Evolutionary conservation across 1,284 basidiomycete species (phyloP), one percentile per base, ranked within the genome.

Genomic region (Bjerkandera adusta): DNA sequence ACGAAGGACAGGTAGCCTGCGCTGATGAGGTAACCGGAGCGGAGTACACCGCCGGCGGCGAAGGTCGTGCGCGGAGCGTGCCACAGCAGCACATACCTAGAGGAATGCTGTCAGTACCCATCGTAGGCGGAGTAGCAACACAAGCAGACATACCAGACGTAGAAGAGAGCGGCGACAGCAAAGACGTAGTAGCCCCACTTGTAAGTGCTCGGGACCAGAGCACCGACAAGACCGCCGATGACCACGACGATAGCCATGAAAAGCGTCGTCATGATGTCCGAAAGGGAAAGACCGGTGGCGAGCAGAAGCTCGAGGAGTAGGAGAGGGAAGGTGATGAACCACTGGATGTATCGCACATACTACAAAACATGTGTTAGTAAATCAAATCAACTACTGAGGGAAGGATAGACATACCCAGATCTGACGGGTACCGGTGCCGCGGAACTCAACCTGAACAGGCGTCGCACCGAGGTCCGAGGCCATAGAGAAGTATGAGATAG

Each of bases 401-500:
- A 36, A 6, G 16, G 48, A 33, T 13, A 33, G 4, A 42, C 68
- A 36, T 71, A 80, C 79, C 60, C 73, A 84, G 47, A 84, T 70
- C 50, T 76, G 71, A 33, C 81, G 73, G 6, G 70, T 47, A 41
- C 59, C 57, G 47, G 55, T 60, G 51, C 72, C 63, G 33, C 58
- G 51, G 58, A 76, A 82, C 58, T 80, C 75, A 47, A 75, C 71
- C 2, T 39, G 46, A 50, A 81, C 60, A 32, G 76, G 67, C 3
- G 79, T 74, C 38, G 66, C 68, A 22, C 83, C 82, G 43, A 83
- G 70, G 60, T 83, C 70, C 10, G 78, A 79, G 1, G 82, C 82
- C 75, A 82, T 76, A 15, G 71, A 67, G 62, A 80, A 82, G 67
- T 74, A 75, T 1, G 71, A 60, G 40, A 78, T 62, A 2, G 66